Evolutionary conservation across 495 filamentous ascomycete species (phyloP).

Genomic region (Choiromyces venosus): DNA sequence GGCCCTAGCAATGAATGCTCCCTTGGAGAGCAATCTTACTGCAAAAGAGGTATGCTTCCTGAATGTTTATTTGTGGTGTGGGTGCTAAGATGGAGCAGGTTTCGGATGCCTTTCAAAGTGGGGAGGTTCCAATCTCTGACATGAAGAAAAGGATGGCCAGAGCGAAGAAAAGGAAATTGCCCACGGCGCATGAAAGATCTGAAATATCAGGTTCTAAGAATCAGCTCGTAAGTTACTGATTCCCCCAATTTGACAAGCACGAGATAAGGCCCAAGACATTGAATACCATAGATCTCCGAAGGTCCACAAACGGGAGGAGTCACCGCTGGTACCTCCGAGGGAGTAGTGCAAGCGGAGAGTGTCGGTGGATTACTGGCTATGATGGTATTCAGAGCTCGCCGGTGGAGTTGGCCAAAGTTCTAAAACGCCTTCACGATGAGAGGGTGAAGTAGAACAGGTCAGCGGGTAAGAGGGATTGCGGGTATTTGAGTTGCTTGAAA

Average conservation of each 20-base stretch:
- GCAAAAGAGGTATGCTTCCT: neutral
- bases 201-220: neutral
- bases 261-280: neutral
- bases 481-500: too few species aligned
- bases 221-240: neutral
- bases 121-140: neutral
- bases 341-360: neutral
- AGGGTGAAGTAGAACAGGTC: neutral
- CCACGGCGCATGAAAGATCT: neutral
- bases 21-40: neutral
- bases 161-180: neutral
- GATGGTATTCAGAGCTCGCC: neutral
- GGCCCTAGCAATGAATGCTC: neutral
- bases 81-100: neutral
- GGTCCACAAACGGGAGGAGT: neutral
- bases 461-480: neutral
- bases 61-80: neutral
- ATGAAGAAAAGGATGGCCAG: neutral
- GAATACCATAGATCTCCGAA: too few species aligned
- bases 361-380: neutral
- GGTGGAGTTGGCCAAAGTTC: neutral
- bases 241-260: neutral
- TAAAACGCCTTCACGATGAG: neutral
- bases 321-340: neutral
- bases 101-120: neutral